Base-by-base conservation (phyloP, 2,329 filamentous ascomycete genomes). In the Sporothrix mexicana region DNA sequence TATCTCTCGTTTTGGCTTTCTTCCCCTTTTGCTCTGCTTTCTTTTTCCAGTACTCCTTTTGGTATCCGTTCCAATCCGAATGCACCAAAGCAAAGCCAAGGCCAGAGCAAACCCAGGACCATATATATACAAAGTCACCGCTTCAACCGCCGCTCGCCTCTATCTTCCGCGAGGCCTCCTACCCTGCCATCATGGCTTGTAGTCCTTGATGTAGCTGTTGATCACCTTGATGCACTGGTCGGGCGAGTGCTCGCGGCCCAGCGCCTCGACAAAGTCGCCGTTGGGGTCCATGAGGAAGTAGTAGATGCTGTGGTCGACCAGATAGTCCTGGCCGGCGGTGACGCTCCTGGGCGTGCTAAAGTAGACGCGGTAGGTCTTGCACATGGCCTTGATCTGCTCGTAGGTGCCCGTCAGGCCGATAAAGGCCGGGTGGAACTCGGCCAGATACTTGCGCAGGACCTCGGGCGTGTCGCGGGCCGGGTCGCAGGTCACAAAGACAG, bases 281-380 rank as follows among this genome's bases (percentile, higher is more conserved):
- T 98, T 95, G 0, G 96, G 96, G 81, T 98, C 96, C 96, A 99
- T 99, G 77, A 99, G 84, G 82, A 99, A 99, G 79, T 99, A 99
- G 86, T 99, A 99, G 77, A 99, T 99, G 82, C 94, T 98, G 84
- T 99, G 96, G 82, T 99, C 96, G 13, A 99, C 96, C 78, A 99
- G 83, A 81, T 99, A 99, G 82, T 99, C 96, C 85, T 98, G 93
- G 0, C 95, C 96, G 0, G 94, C 92, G 85, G 95, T 92, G 72
- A 98, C 93, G 75, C 94, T 88, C 77, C 89, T 86, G 47, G 96
- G 96, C 66, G 96, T 99, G 79, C 93, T 96, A 79, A 99, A 99
- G 84, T 99, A 99, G 71, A 99, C 96, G 23, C 96, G 88, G 82
- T 98, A 99, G 77, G 92, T 92, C 85, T 97, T 98, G 87, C 96